phyloP scores from a whole-genome alignment of 2,329 filamentous ascomycete species.

The Akanthomyces lecanii region DNA sequence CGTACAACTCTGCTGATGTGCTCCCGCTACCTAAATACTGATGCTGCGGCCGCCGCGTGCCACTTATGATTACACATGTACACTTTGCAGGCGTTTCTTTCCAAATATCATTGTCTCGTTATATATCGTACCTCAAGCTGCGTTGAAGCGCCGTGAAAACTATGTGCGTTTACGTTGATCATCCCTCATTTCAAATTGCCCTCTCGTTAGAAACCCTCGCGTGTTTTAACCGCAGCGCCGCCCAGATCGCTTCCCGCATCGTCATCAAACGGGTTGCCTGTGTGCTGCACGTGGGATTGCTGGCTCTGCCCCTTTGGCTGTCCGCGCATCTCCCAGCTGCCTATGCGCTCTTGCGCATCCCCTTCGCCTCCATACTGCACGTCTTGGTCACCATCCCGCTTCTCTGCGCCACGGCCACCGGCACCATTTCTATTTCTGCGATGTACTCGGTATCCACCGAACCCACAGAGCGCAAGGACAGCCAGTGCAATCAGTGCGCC shows the following conservation, averaged over 20 bases:
- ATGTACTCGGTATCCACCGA: slow-evolving; percentile 32
- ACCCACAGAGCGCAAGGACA: slow-evolving; percentile 28
- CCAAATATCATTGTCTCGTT: no score
- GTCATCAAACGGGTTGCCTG: slow-evolving; percentile 25
- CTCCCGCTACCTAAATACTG: slow-evolving; percentile 37
- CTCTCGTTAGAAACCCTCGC: slow-evolving; percentile 34
- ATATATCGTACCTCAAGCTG: no score
- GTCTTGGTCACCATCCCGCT: slow-evolving; percentile 41
- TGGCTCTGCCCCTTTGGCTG: slow-evolving; percentile 24
- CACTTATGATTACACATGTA: no score
- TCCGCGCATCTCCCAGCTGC: slow-evolving; percentile 46
- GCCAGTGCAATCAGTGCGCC: slow-evolving; percentile 34
- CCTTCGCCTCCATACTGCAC: slow-evolving; percentile 38
- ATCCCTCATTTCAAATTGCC: background rate
- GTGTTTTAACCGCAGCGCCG: slow-evolving; percentile 32
- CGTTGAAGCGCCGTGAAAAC: no score
- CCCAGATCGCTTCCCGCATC: slow-evolving; percentile 33
- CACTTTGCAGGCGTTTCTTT: no score
- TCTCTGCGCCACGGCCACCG: slow-evolving; percentile 36
- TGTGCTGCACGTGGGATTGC: slow-evolving; percentile 21
- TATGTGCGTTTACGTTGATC: no score
- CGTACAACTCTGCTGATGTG: slow-evolving; percentile 20
- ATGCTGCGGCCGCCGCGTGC: no score
- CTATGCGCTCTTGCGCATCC: slow-evolving; percentile 40
- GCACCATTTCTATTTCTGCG: slow-evolving; percentile 26